Conservation (phyloP, 805 yeast genomes). For the Wickerhamomyces rabaulensis region DNA sequence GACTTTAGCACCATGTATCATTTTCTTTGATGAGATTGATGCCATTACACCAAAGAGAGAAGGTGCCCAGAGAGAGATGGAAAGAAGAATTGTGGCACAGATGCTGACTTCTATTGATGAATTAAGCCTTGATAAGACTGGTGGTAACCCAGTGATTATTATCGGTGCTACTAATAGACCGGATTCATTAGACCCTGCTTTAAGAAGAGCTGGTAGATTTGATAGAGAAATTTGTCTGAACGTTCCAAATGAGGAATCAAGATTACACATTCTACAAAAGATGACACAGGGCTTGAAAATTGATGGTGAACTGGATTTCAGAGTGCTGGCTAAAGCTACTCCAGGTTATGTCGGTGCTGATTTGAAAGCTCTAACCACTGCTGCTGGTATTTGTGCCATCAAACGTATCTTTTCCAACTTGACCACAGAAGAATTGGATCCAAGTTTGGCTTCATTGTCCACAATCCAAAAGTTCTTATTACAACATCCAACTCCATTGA, state of each 20-base stretch:
- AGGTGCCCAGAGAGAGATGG: conserved; percentile 98
- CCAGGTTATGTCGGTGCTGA: conserved; percentile 99
- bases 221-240: conserved; percentile 91
- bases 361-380: conserved; percentile 85
- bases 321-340: conserved; percentile 78
- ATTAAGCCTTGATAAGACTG: conserved; percentile 78
- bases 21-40: conserved; percentile 95
- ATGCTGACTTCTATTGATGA: conserved; percentile 93
- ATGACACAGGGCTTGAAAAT: conserved; percentile 66
- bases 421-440: conserved; percentile 26
- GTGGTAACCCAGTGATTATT: conserved; percentile 87
- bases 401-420: conserved; percentile 76
- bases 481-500: conserved; percentile 75
- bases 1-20: conserved; percentile 81
- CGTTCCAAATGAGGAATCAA: conserved; percentile 86
- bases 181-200: conserved; percentile 88
- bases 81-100: conserved; percentile 93
- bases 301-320: conserved; percentile 65
- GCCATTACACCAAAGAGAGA: conserved; percentile 98
- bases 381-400: conserved; percentile 92
- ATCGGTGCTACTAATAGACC: conserved; percentile 98
- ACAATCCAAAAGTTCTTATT: conserved; percentile 68
- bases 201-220: conserved; percentile 94
- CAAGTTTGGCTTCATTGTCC: conserved; percentile 35
- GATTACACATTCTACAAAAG: conserved; percentile 69